Conservation (phyloP, 164 flowering plant species). For the Platanus orientalis region DNA sequence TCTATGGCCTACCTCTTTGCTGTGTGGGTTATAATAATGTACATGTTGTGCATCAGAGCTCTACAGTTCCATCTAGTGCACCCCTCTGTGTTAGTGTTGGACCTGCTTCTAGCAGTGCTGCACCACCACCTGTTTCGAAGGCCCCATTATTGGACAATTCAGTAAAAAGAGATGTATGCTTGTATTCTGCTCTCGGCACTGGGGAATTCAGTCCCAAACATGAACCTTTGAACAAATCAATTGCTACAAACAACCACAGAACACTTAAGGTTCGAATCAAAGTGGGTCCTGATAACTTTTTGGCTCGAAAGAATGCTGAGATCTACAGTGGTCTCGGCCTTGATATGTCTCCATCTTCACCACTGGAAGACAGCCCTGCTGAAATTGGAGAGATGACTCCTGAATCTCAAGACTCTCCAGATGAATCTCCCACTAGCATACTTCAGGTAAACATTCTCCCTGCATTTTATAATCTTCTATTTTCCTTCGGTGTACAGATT, state of each 20-base stretch:
- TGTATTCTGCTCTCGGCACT: slow-evolving; percentile 19
- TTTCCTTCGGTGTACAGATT: slow-evolving; percentile 1
- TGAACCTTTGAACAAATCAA: slow-evolving; percentile 25
- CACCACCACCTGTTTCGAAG: slow-evolving; percentile 17
- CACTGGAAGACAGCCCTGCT: slow-evolving; percentile 47
- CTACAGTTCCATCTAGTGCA: slow-evolving; percentile 23
- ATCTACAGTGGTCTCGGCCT: slow-evolving; percentile 88
- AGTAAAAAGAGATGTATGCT: slow-evolving; percentile 23
- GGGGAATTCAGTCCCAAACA: slow-evolving; percentile 28
- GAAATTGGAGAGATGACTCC: slow-evolving; percentile 34
- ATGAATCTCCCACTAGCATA: slow-evolving; percentile 55
- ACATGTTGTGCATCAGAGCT: slow-evolving; percentile 41
- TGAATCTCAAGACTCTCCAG: slow-evolving; percentile 23
- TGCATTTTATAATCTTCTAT: background rate
- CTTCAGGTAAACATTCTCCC: slow-evolving; percentile 45
- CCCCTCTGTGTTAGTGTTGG: slow-evolving; percentile 21
- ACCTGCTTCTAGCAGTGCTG: slow-evolving; percentile 22
- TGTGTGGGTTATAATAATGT: slow-evolving; percentile 15
- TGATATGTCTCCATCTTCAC: slow-evolving; percentile 60
- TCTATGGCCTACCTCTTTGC: background rate
- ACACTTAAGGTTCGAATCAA: slow-evolving; percentile 72
- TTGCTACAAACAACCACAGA: slow-evolving; percentile 45
- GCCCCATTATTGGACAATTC: slow-evolving; percentile 21
- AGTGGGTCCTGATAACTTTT: slow-evolving; percentile 62
- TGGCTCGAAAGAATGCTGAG: slow-evolving; percentile 59